phyloP scores from a whole-genome alignment of 2,329 filamentous ascomycete species.

The Aspergillus pseudonomiae region DNA sequence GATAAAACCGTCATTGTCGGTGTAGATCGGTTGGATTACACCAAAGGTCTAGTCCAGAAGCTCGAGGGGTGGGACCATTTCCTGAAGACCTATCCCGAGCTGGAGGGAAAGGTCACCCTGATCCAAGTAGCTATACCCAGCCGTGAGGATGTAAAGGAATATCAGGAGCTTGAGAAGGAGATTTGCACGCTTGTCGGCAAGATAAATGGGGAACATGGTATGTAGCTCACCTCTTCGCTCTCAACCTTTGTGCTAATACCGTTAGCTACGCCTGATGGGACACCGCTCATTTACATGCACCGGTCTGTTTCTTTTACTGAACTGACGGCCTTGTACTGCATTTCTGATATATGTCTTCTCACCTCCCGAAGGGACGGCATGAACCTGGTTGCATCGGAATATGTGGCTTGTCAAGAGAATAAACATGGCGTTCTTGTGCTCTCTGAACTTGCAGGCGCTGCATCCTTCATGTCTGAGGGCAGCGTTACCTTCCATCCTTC shows the following conservation, averaged over 20 bases:
- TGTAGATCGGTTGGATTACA: constrained; percentile 92
- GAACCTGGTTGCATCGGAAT: constrained; percentile 97
- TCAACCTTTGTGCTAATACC: neutral
- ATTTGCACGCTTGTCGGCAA: constrained; percentile 90
- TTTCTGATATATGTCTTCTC: constrained; percentile 85
- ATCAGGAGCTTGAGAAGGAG: constrained; percentile 87
- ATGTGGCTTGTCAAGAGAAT: constrained; percentile 86
- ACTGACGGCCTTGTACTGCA: constrained; percentile 86
- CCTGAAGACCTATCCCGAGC: constrained; percentile 87
- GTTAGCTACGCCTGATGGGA: constrained; percentile 82
- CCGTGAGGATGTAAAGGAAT: constrained; percentile 83
- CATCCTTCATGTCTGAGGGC: constrained; percentile 79
- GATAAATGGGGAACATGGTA: constrained; percentile 88
- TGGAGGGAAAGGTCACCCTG: constrained; percentile 89
- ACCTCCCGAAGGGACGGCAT: constrained; percentile 92
- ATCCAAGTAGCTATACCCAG: constrained; percentile 93
- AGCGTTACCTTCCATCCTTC: constrained; percentile 92
- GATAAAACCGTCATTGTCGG: constrained; percentile 90
- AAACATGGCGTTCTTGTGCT: constrained; percentile 89
- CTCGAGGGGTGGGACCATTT: constrained; percentile 90
- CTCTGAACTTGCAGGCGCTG: constrained; percentile 93
- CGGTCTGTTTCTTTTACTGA: constrained; percentile 92
- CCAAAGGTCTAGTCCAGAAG: constrained; percentile 95
- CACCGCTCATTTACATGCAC: constrained; percentile 95
- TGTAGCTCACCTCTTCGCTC: constrained; percentile 11